Percentiles rank a stretch among this genome's conserved stretches.
These are phyloP conservation scores for Baudoinia panamericana DNA, from an alignment of 495 filamentous ascomycete genomes.

Conservation along the genomic window DNA sequence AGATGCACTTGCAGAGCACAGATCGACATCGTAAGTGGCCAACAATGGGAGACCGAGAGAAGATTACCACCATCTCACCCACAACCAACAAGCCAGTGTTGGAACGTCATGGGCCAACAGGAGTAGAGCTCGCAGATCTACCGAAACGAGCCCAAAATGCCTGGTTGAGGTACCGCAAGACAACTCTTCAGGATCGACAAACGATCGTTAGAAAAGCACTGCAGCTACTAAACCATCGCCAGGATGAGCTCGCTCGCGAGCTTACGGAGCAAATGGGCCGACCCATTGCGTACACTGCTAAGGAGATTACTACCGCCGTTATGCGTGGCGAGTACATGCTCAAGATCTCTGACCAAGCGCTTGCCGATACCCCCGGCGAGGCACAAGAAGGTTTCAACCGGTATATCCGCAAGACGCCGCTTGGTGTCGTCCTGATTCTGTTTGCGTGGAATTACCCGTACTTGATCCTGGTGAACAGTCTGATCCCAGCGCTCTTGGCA, in stretches of 20 bases:
- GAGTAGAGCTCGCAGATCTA: constrained; percentile 51
- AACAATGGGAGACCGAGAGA: no score
- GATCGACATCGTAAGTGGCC: no score
- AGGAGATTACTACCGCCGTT: constrained; percentile 69
- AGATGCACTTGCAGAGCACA: no score
- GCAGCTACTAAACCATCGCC: constrained; percentile 47
- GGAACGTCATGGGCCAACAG: constrained; percentile 55
- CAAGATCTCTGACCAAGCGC: constrained; percentile 58
- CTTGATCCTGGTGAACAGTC: constrained; percentile 75
- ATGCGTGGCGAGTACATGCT: constrained; percentile 69
- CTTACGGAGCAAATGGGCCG: constrained; percentile 90
- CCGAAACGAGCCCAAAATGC: constrained; percentile 53
- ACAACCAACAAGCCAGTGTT: constrained; percentile 66
- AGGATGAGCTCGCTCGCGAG: constrained; percentile 72
- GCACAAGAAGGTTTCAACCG: constrained; percentile 74
- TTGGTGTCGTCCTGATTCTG: constrained; percentile 72
- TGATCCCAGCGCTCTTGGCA: constrained; percentile 75
- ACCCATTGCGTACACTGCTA: constrained; percentile 70
- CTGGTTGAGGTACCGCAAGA: constrained; percentile 55
- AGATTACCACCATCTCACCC: constrained; percentile 78
- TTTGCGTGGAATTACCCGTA: constrained; percentile 98
- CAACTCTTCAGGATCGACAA: constrained; percentile 52
- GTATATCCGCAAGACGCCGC: constrained; percentile 72
- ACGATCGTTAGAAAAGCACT: constrained; percentile 65
- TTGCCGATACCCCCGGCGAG: constrained; percentile 66